Conservation (phyloP, 495 filamentous ascomycete genomes). For the Penicillium antarcticum region DNA sequence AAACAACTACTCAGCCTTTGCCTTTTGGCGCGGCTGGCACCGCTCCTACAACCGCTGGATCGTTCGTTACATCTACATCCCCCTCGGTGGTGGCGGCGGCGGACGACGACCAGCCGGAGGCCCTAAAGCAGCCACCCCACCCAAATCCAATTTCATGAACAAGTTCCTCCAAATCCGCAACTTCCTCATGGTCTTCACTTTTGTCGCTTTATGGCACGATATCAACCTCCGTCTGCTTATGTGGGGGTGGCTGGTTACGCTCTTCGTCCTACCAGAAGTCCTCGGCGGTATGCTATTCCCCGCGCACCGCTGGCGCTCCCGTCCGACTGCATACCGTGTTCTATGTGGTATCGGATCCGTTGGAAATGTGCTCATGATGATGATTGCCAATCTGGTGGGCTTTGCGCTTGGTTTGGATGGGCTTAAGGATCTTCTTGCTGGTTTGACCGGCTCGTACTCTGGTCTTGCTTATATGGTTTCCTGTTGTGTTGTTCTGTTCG, state of each 20-base stretch:
- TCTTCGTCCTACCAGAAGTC: constrained; percentile 91
- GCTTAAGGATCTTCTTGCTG: constrained; percentile 66
- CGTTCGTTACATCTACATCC: constrained; percentile 90
- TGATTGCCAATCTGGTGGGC: constrained; percentile 88
- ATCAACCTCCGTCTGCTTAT: constrained; percentile 88
- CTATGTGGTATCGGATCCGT: constrained; percentile 85
- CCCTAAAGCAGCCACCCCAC: constrained; percentile 11
- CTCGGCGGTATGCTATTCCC: constrained; percentile 71
- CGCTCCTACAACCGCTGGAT: constrained; percentile 92
- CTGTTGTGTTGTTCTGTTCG: constrained; percentile 71
- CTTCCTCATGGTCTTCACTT: constrained; percentile 86
- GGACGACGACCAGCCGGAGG: constrained; percentile 13
- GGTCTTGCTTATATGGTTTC: constrained; percentile 69
- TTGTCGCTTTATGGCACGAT: constrained; percentile 98
- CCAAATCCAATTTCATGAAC: constrained; percentile 20
- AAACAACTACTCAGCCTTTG: constrained; percentile 88
- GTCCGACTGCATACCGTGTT: constrained; percentile 68
- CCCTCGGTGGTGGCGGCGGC: constrained; percentile 69
- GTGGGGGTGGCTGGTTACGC: constrained; percentile 93
- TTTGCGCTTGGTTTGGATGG: constrained; percentile 93
- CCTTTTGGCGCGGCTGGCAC: constrained; percentile 97
- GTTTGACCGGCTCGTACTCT: constrained; percentile 70
- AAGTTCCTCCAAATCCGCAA: constrained; percentile 54
- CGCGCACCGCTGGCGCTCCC: constrained; percentile 58
- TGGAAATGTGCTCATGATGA: constrained; percentile 90